Percentiles rank a stretch among this genome's conserved stretches.
Conservation (phyloP, 495 filamentous ascomycete genomes). For the Neurospora sp. region DNA sequence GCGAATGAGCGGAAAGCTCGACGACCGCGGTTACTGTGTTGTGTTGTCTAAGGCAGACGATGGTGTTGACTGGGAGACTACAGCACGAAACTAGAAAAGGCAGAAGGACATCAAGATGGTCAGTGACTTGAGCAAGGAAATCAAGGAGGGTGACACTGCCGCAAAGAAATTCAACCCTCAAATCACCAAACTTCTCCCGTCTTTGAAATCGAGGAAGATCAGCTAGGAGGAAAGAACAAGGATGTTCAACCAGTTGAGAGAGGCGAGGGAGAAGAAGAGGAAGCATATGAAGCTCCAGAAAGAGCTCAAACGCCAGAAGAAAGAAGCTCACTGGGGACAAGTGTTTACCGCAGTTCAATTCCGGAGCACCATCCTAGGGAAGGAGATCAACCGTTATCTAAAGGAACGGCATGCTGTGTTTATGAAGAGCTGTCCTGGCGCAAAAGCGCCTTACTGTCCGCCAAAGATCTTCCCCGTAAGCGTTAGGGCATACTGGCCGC, state of each 20-base stretch:
- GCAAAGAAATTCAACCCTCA: background rate
- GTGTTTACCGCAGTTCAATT: background rate
- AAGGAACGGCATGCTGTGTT: background rate
- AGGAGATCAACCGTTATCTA: background rate
- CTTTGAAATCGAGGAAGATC: background rate
- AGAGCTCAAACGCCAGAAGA: background rate
- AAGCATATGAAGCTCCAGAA: background rate
- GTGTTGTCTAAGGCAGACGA: slow-evolving; percentile 18
- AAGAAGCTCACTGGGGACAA: background rate
- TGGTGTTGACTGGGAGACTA: slow-evolving; percentile 3
- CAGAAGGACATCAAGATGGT: background rate
- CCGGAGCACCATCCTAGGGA: background rate
- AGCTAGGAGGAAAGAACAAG: background rate
- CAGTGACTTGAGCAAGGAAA: background rate
- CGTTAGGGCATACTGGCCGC: slow-evolving; percentile 13
- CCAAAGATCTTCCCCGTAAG: slow-evolving; percentile 6
- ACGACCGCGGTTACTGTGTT: slow-evolving; percentile 11
- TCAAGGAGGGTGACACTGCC: background rate
- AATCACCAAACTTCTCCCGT: background rate
- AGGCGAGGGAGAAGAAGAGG: background rate
- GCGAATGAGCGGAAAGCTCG: slow-evolving; percentile 17
- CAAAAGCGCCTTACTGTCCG: background rate
- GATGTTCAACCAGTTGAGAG: background rate
- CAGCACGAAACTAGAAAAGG: too few relatives aligned
- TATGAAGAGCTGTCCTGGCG: background rate